These are phyloP conservation scores for Eucalyptus regnans DNA, from an alignment of 345 rosid species.

Conservation along the genomic window DNA sequence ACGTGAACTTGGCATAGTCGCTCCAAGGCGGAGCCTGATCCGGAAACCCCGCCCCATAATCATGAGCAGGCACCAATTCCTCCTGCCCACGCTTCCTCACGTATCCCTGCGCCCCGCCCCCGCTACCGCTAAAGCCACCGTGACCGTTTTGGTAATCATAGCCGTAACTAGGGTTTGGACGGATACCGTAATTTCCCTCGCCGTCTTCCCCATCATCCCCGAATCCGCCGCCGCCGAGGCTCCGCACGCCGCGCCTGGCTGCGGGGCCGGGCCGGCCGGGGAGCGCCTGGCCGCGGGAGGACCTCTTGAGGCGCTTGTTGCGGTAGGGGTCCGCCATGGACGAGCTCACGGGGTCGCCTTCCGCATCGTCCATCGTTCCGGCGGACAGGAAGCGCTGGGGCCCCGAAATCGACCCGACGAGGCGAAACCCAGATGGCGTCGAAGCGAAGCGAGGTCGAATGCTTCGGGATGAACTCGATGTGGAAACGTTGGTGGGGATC, in stretches of 20 bases:
- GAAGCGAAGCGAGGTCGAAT: not conserved
- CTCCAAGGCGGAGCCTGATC: slow-evolving; percentile 7
- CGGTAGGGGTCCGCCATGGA: slow-evolving; percentile 12
- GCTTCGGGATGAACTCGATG: not conserved
- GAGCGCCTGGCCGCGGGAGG: not conserved
- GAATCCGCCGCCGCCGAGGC: slow-evolving; percentile 5
- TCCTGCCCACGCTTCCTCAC: slow-evolving; percentile 26
- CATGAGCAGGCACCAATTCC: not conserved
- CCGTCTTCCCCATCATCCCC: slow-evolving; percentile 2
- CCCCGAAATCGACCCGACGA: not conserved
- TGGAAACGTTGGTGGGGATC: not conserved
- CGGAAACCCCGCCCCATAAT: slow-evolving; percentile 5
- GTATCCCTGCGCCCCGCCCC: slow-evolving; percentile 13
- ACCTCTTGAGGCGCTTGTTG: slow-evolving; percentile 2
- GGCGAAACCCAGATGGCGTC: not conserved
- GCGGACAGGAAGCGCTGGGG: not conserved
- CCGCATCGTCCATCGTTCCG: not conserved
- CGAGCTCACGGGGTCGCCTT: not conserved
- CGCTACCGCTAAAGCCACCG: not conserved
- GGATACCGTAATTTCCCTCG: slow-evolving; percentile 2
- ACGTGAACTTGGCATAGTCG: slow-evolving; percentile 22
- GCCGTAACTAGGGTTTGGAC: not conserved
- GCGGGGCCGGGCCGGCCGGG: slow-evolving; percentile 4
- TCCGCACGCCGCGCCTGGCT: not conserved
- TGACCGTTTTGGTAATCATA: not conserved